Conservation (phyloP, 2,329 filamentous ascomycete species). For the Mollisia scopiformis region DNA sequence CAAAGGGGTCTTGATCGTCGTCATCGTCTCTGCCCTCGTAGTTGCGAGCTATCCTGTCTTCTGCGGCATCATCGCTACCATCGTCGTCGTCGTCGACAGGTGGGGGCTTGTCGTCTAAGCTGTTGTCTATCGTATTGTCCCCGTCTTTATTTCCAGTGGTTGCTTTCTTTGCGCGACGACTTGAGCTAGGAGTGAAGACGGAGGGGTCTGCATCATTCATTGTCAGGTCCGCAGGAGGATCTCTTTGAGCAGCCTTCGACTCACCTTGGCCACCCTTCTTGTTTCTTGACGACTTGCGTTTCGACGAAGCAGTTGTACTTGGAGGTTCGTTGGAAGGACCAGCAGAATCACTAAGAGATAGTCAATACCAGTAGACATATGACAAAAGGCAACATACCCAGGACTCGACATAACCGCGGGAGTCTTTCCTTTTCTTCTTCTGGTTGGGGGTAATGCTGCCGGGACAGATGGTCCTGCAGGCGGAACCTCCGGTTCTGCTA, state of each 20-base stretch:
- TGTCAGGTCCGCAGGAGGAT: slow-evolving; percentile 41
- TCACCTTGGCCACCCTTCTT: slow-evolving; percentile 66
- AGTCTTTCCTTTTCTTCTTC: slow-evolving; percentile 64
- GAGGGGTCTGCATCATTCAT: slow-evolving; percentile 37
- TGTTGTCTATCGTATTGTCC: slow-evolving; percentile 68
- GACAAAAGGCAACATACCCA: slow-evolving; percentile 55
- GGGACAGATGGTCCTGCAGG: slow-evolving; percentile 41
- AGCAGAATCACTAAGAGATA: slow-evolving; percentile 57
- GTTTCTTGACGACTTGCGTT: slow-evolving; percentile 72
- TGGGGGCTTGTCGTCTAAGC: slow-evolving; percentile 28
- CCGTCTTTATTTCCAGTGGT: slow-evolving; percentile 61
- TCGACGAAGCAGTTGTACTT: slow-evolving; percentile 62
- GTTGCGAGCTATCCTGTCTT: slow-evolving; percentile 60
- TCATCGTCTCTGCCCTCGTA: slow-evolving; percentile 57
- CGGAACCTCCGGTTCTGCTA: slow-evolving; percentile 50
- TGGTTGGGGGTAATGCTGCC: slow-evolving; percentile 44
- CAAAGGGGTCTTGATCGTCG: slow-evolving; percentile 64
- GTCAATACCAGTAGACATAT: slow-evolving; percentile 30
- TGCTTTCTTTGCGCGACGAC: slow-evolving; percentile 53
- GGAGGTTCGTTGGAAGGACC: slow-evolving; percentile 63
- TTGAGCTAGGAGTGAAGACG: slow-evolving; percentile 30
- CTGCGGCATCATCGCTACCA: slow-evolving; percentile 57
- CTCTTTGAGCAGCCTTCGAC: slow-evolving; percentile 12
- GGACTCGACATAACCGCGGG: slow-evolving; percentile 72
- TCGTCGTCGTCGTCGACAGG: slow-evolving; percentile 45